These are phyloP conservation scores for Tillandsia fasciculata DNA, from an alignment of 176 grass and related monocot genomes.

Conservation along the genomic window DNA sequence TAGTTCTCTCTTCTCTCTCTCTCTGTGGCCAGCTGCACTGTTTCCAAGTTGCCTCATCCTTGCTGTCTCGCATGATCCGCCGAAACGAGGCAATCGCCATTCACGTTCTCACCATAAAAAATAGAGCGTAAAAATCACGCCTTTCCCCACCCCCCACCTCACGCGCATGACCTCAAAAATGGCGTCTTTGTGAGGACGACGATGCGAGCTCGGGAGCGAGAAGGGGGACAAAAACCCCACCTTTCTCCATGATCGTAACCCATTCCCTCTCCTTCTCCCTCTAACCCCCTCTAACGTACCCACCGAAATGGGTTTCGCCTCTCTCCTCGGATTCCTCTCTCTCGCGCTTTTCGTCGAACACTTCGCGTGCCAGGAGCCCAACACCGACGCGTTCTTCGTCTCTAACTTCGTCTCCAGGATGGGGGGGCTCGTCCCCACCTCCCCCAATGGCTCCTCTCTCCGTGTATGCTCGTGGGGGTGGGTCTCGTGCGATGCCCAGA, in stretches of 20 bases:
- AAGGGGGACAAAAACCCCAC: background rate
- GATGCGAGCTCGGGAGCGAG: background rate
- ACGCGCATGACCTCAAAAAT: background rate
- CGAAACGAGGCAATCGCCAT: background rate
- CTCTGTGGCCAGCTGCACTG: background rate
- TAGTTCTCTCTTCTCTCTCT: background rate
- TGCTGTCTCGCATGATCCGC: conserved; percentile 1
- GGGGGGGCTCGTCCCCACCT: conserved; percentile 19
- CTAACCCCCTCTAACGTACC: too few species aligned
- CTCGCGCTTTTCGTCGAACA: conserved; percentile 1
- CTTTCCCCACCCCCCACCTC: background rate
- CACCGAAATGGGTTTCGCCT: background rate
- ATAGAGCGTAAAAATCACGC: too few species aligned
- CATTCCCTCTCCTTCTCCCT: background rate
- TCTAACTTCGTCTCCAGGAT: conserved; percentile 50
- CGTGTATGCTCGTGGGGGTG: conserved; percentile 46
- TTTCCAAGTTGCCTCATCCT: background rate
- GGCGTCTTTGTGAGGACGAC: conserved; percentile 12
- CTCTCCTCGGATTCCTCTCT: conserved; percentile 4
- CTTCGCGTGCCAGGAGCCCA: conserved; percentile 47
- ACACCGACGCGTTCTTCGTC: conserved; percentile 77
- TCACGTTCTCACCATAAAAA: too few species aligned
- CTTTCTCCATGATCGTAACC: background rate
- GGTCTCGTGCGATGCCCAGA: conserved; percentile 44
- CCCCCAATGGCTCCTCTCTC: conserved; percentile 1